Percentiles rank a stretch among this genome's conserved stretches.
These are phyloP conservation scores for Cryptococcus depauperatus DNA, from an alignment of 1,284 basidiomycete species.

Conservation along the genomic window DNA sequence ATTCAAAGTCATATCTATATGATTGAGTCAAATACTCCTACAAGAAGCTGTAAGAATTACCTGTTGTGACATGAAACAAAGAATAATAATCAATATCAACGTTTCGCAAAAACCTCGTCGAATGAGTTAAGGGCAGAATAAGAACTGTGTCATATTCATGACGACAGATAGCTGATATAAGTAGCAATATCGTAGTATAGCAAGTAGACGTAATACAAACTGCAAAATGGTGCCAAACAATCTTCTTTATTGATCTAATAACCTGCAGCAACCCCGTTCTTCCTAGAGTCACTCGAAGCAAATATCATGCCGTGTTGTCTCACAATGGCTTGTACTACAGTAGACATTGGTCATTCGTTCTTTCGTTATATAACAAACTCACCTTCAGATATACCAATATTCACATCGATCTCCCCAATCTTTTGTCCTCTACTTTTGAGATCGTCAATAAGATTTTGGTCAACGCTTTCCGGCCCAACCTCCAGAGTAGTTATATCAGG, in stretches of 20 bases:
- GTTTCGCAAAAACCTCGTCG: too few species aligned
- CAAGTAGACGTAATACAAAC: too few species aligned
- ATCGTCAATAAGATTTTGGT: conserved; percentile 50
- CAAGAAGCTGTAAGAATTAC: too few species aligned
- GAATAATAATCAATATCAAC: too few species aligned
- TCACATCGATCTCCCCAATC: conserved; percentile 50
- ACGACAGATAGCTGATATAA: too few species aligned
- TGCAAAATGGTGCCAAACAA: too few species aligned
- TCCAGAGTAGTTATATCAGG: conserved; percentile 62
- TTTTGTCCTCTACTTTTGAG: conserved; percentile 63
- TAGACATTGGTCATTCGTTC: not conserved
- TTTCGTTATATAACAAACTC: conserved; percentile 3
- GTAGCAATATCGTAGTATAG: too few species aligned
- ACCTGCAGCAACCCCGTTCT: conserved; percentile 42
- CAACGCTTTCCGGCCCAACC: conserved; percentile 47
- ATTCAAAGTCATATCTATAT: too few species aligned
- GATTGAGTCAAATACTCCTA: too few species aligned
- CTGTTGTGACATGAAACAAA: too few species aligned
- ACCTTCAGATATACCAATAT: conserved; percentile 38
- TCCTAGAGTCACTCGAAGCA: conserved; percentile 38
- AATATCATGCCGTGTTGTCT: conserved; percentile 49
- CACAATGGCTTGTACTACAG: conserved; percentile 63
- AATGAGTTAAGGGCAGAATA: too few species aligned
- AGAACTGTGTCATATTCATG: too few species aligned
- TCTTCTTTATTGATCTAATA: conserved; percentile 32